Percentiles rank a stretch among this genome's conserved stretches.
Conservation (phyloP, 2,329 filamentous ascomycete species). For the Trichoderma breve region DNA sequence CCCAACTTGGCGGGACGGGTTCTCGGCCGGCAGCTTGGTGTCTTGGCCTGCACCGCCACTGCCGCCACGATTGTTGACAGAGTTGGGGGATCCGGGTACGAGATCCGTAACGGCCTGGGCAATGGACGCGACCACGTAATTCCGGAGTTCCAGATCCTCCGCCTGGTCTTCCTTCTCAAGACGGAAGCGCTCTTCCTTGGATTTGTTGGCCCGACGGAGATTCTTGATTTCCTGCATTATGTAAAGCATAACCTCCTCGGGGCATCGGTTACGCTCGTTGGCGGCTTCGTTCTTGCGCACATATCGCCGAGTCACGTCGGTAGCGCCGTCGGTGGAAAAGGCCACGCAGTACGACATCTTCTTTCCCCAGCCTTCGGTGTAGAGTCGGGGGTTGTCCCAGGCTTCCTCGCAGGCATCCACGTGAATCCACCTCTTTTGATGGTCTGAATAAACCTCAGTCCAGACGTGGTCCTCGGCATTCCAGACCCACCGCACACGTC, state of each 20-base stretch:
- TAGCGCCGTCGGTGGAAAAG: slow-evolving; percentile 83
- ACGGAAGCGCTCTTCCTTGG: slow-evolving; percentile 79
- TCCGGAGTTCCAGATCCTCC: slow-evolving; percentile 72
- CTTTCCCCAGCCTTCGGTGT: slow-evolving; percentile 92
- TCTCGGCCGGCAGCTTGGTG: slow-evolving; percentile 60
- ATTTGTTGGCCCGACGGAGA: slow-evolving; percentile 77
- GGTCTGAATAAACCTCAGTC: slow-evolving; percentile 95
- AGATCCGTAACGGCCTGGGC: slow-evolving; percentile 70
- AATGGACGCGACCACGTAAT: slow-evolving; percentile 71
- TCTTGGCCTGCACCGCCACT: slow-evolving; percentile 45
- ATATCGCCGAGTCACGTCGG: slow-evolving; percentile 65
- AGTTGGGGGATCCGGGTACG: slow-evolving; percentile 48
- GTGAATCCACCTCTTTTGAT: slow-evolving; percentile 93
- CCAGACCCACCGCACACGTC: slow-evolving; percentile 95
- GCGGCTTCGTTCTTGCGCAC: slow-evolving; percentile 71
- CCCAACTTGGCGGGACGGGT: slow-evolving; percentile 52
- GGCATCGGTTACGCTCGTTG: slow-evolving; percentile 71
- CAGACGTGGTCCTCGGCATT: slow-evolving; percentile 96
- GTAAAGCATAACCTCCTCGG: slow-evolving; percentile 87
- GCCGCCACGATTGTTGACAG: slow-evolving; percentile 25
- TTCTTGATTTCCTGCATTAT: slow-evolving; percentile 89
- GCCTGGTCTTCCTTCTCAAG: slow-evolving; percentile 76
- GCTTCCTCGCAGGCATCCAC: slow-evolving; percentile 92
- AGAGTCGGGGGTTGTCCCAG: slow-evolving; percentile 91
- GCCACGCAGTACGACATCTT: slow-evolving; percentile 97